Percentiles rank a stretch among this genome's conserved stretches.
Evolutionary conservation across 2,329 filamentous ascomycete genomes (phyloP).

Genomic region (Orbilia oligospora): DNA sequence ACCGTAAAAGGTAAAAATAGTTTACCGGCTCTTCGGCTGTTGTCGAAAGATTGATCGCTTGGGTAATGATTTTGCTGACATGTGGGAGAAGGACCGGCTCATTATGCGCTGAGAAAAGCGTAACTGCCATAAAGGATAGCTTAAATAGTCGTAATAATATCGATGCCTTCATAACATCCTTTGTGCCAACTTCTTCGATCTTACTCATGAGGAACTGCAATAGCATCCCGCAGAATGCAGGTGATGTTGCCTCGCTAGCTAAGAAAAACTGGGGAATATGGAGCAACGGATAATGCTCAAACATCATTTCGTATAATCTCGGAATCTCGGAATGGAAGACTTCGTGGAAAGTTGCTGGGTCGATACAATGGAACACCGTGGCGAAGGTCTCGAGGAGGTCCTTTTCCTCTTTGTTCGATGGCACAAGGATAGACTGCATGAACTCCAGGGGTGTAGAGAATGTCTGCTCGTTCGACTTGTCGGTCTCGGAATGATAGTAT

Average conservation of each 20-base stretch:
- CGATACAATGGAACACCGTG: constrained; percentile 97
- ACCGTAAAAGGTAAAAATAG: constrained; percentile 93
- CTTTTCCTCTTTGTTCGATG: constrained; percentile 95
- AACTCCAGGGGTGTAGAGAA: constrained; percentile 76
- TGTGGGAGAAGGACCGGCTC: constrained; percentile 95
- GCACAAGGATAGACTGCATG: constrained; percentile 75
- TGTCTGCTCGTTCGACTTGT: constrained; percentile 62
- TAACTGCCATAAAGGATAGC: constrained; percentile 98
- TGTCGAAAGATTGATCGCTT: constrained; percentile 95
- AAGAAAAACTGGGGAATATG: constrained; percentile 98
- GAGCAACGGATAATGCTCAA: constrained; percentile 92
- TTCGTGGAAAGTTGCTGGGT: constrained; percentile 98
- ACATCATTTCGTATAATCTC: constrained; percentile 96
- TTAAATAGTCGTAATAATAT: constrained; percentile 96
- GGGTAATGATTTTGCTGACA: constrained; percentile 96
- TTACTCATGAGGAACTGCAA: constrained; percentile 97
- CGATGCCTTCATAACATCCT: constrained; percentile 91
- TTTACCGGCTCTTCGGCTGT: constrained; percentile 98
- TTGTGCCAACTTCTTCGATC: constrained; percentile 93
- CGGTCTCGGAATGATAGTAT: constrained; percentile 92
- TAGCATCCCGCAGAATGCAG: constrained; percentile 98
- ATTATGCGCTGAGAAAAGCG: constrained; percentile 92
- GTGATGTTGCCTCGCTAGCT: constrained; percentile 97
- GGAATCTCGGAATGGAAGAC: constrained; percentile 98
- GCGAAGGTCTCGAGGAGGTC: constrained; percentile 97